A percentile compares a stretch with the other conserved stretches of the same genome.
phyloP scores from a whole-genome alignment of 345 rosid species.

The Crucihimalaya himalaica region DNA sequence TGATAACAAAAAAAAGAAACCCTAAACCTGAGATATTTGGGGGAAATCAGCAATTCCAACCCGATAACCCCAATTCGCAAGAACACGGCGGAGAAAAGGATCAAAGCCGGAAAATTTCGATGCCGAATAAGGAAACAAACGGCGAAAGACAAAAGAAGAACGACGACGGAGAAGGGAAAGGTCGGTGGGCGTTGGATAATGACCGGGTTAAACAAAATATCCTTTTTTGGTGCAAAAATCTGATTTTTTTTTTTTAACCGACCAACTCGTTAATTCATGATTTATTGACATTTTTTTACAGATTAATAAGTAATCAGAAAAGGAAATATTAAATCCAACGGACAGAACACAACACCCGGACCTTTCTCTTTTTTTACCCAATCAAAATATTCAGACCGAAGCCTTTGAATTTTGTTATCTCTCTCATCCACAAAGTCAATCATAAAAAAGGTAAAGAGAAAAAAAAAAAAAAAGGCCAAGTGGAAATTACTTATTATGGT shows the following conservation, averaged over 20 bases:
- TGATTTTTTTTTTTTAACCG: slow-evolving; percentile 2
- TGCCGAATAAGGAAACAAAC: not conserved
- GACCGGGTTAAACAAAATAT: slow-evolving; percentile 28
- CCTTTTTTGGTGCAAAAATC: slow-evolving; percentile 21
- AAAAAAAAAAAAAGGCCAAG: not conserved
- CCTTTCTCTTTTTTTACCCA: not conserved
- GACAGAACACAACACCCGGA: slow-evolving; percentile 28
- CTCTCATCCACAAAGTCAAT: slow-evolving; percentile 8
- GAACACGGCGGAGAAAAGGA: not conserved
- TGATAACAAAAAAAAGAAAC: not conserved
- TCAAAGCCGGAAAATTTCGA: not conserved
- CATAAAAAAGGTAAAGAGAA: not conserved
- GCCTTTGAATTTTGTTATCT: not conserved
- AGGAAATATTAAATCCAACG: not conserved
- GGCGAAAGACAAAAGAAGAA: slow-evolving; percentile 9
- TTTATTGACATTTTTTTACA: too few species aligned
- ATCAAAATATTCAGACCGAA: slow-evolving; percentile 4
- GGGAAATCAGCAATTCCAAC: slow-evolving; percentile 16
- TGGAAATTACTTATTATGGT: slow-evolving; percentile 15
- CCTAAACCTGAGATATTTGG: slow-evolving; percentile 36
- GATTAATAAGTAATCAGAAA: not conserved
- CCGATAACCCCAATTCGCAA: slow-evolving; percentile 1
- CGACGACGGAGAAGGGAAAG: slow-evolving; percentile 34
- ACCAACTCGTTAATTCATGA: not conserved
- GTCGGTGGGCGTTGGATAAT: slow-evolving; percentile 32